These are phyloP conservation scores for Cystobasidium sp. DNA, from an alignment of 1,284 basidiomycete genomes.

Conservation along the genomic window DNA sequence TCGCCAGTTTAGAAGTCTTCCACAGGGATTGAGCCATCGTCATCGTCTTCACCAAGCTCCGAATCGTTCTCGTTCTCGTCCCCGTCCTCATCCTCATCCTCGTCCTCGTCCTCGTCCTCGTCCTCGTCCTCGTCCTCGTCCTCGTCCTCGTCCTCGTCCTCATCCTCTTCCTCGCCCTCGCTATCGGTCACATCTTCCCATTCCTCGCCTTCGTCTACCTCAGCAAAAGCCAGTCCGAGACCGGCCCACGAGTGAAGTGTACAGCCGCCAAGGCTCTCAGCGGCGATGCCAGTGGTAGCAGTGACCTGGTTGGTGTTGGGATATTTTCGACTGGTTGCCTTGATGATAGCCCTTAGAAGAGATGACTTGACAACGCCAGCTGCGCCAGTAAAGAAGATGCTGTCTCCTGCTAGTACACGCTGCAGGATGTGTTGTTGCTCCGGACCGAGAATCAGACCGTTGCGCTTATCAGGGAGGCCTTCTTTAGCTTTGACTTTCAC, in stretches of 20 bases:
- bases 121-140: too few relatives aligned
- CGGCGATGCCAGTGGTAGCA: constrained; percentile 57
- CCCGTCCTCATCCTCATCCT: too few relatives aligned
- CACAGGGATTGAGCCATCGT: too few relatives aligned
- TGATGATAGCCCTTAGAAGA: constrained; percentile 47
- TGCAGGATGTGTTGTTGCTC: constrained; percentile 49
- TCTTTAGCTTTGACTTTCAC: too few relatives aligned
- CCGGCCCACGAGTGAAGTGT: constrained; percentile 37
- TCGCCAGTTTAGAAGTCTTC: too few relatives aligned
- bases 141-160: too few relatives aligned
- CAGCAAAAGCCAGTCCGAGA: constrained; percentile 24
- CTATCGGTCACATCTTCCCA: too few relatives aligned
- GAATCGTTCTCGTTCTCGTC: too few relatives aligned
- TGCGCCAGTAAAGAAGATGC: constrained; percentile 51
- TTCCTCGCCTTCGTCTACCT: too few relatives aligned
- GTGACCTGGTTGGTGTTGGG: constrained; percentile 44
- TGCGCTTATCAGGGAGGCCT: not conserved
- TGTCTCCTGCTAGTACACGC: constrained; percentile 44
- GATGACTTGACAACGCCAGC: constrained; percentile 52
- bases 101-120: too few relatives aligned
- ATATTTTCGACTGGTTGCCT: constrained; percentile 20
- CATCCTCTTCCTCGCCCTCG: too few relatives aligned
- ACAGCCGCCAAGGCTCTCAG: constrained; percentile 49
- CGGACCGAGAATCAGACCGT: constrained; percentile 10
- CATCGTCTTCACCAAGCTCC: too few relatives aligned